Base-by-base conservation (phyloP, 345 rosid species). In the Salix udensis region DNA sequence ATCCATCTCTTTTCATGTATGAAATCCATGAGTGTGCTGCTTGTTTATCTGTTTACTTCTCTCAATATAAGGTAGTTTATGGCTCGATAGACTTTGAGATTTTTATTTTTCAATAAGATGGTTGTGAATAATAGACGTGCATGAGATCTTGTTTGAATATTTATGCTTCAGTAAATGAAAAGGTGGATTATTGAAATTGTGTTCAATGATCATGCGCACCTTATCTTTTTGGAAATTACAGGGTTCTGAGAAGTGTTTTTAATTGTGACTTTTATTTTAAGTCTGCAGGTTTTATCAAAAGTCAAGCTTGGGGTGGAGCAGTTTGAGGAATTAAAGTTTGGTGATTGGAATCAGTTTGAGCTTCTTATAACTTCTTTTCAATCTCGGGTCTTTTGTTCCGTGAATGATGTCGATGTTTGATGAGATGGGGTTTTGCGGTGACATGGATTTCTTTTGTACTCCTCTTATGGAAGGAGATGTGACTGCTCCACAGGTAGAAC, bases 371-470 rank as follows among this genome's bases (percentile, higher is more conserved):
- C 11, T 42, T 74, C 24, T 26, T 11, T n/a, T 77, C 68, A n/a
- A 21, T 53, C 11, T 44, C 5, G 34, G 28, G 74, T 37, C n/a
- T n/a, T 67, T 40, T 42, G 26, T 6, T 40, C 30, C 67, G 65
- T 30, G 53, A 61, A 83, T 34, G 46, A 82, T 79, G 88, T 85
- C 89, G 86, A 88, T 86, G 89, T 89, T 89, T 36, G 94, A 96
- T 46, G 98, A 92, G 79, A 85, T 91, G 83, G 97, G 93, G 11
- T 82, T 91, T 75, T 91, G 94, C 28, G 89, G 97, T 26, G 95
- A 94, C 78, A 75, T 91, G 85, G 97, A 90, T 24, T 90, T 91
- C 89, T 87, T 91, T 82, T 71, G 84, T 36, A 81, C 81, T 77
- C 82, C 90, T 36, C 70, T 84, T 15, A 74, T 80, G n/a, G 93